These are phyloP conservation scores for Butyriboletus loyo DNA, from an alignment of 768 basidiomycete species.

Conservation along the genomic window DNA sequence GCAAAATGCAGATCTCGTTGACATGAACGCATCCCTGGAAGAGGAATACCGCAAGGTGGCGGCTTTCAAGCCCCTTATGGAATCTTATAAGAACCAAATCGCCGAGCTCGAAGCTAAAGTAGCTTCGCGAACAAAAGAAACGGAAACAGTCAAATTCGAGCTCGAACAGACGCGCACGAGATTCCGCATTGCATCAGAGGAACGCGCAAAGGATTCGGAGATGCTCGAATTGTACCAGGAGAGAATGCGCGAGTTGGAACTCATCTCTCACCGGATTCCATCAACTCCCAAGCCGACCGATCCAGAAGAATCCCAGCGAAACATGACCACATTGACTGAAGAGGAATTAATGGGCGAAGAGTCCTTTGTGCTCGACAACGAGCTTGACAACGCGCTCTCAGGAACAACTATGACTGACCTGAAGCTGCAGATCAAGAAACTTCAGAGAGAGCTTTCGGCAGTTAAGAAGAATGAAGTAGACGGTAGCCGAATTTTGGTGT, in stretches of 20 bases:
- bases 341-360: constrained; percentile 47
- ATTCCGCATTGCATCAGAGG: constrained; percentile 64
- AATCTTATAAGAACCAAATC: constrained; percentile 88
- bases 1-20: constrained; percentile 89
- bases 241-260: constrained; percentile 82
- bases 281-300: constrained; percentile 25
- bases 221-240: constrained; percentile 89
- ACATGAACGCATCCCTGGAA: constrained; percentile 88
- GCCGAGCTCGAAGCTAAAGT: constrained; percentile 73
- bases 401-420: constrained; percentile 90
- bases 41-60: constrained; percentile 88
- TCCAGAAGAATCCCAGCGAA: constrained; percentile 12
- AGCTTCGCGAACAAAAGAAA: constrained; percentile 63
- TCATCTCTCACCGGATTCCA: constrained; percentile 52
- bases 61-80: constrained; percentile 85
- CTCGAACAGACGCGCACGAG: constrained; percentile 72
- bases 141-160: constrained; percentile 69
- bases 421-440: constrained; percentile 79
- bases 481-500: constrained; percentile 71
- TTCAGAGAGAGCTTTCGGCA: constrained; percentile 77
- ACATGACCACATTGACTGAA: constrained; percentile 38
- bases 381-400: constrained; percentile 81
- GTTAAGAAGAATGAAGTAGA: constrained; percentile 74
- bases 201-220: constrained; percentile 76
- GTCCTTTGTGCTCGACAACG: constrained; percentile 69